These are phyloP conservation scores for Pleurotus pulmonarius DNA, from an alignment of 768 basidiomycete species.

Conservation along the genomic window DNA sequence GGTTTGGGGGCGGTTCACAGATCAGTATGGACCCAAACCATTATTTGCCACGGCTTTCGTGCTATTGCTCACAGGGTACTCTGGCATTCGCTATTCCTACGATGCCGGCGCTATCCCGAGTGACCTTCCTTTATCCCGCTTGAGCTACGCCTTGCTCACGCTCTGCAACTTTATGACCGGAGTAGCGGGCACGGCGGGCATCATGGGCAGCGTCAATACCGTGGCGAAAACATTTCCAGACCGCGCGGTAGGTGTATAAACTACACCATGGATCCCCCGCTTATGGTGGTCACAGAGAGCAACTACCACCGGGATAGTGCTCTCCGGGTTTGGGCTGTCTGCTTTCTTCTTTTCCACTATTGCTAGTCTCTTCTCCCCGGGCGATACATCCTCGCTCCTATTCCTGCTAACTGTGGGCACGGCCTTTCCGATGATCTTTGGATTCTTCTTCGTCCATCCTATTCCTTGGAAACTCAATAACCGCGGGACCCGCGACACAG, in stretches of 20 bases:
- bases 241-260: constrained; percentile 34
- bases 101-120: constrained; percentile 42
- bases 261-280: neutral
- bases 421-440: constrained; percentile 74
- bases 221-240: constrained; percentile 84
- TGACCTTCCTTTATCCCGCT: constrained; percentile 29
- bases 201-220: constrained; percentile 70
- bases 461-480: constrained; percentile 48
- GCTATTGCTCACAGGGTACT: constrained; percentile 71
- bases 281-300: constrained; percentile 43
- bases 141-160: constrained; percentile 51
- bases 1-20: constrained; percentile 78
- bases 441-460: constrained; percentile 66
- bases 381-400: constrained; percentile 75
- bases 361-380: constrained; percentile 67
- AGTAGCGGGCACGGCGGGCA: constrained; percentile 68
- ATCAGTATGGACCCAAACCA: constrained; percentile 66
- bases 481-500: constrained; percentile 21
- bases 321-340: constrained; percentile 90
- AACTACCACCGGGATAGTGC: constrained; percentile 69
- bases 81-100: constrained; percentile 67
- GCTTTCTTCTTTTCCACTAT: constrained; percentile 87
- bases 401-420: constrained; percentile 76
- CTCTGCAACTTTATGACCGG: constrained; percentile 73
- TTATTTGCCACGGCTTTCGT: constrained; percentile 58